Conservation (phyloP, 2,329 filamentous ascomycete species). For the Pseudocercospora macadamiae region DNA sequence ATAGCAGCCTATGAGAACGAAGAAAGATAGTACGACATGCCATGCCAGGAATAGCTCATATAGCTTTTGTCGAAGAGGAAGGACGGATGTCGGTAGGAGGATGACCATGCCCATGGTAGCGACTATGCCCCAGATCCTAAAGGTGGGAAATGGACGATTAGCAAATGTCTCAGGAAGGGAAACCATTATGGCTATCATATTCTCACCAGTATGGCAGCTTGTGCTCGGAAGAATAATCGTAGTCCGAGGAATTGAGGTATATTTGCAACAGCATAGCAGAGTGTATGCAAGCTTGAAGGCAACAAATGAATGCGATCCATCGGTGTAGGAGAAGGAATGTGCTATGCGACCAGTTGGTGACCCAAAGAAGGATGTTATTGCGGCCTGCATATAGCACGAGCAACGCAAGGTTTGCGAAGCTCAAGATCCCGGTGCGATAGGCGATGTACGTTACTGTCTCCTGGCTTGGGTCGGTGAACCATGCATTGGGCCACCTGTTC, state of each 20-base stretch:
- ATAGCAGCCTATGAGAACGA: conserved; percentile 49
- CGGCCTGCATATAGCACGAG: conserved; percentile 50
- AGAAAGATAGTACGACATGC: conserved; percentile 48
- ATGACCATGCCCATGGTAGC: conserved; percentile 25
- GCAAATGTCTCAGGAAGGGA: too few relatives aligned
- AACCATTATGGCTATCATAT: too few relatives aligned
- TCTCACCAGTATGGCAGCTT: conserved; percentile 32
- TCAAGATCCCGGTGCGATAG: conserved; percentile 48
- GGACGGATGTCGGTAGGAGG: conserved; percentile 39
- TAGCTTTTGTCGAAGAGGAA: conserved; percentile 42
- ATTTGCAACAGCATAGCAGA: conserved; percentile 46
- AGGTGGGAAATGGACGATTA: too few relatives aligned
- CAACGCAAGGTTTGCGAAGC: conserved; percentile 47
- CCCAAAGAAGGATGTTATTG: conserved; percentile 54
- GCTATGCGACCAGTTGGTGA: conserved; percentile 55
- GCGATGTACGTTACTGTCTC: conserved; percentile 31
- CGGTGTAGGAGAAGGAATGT: conserved; percentile 56
- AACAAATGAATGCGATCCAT: conserved; percentile 52
- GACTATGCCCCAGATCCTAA: conserved; percentile 27
- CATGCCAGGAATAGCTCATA: conserved; percentile 52
- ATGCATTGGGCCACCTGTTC: conserved; percentile 31
- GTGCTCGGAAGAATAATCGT: conserved; percentile 18
- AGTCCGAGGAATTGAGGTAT: conserved; percentile 33
- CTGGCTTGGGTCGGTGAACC: conserved; percentile 21
- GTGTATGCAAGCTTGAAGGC: conserved; percentile 53